These are phyloP conservation scores for Amborella trichopoda DNA, from an alignment of 164 flowering plant species.

Conservation along the genomic window DNA sequence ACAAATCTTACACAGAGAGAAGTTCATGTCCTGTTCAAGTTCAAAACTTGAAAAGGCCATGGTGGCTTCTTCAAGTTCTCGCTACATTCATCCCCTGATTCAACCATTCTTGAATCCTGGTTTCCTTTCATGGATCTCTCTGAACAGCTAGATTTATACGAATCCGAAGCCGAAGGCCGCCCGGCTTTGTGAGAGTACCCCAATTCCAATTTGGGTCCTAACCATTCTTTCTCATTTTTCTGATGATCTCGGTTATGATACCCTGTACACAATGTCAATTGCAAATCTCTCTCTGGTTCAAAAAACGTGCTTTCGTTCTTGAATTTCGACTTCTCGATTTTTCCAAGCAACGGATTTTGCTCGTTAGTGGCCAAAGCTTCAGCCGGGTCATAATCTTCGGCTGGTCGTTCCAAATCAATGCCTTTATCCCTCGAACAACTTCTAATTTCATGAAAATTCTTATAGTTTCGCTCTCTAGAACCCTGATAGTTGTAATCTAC, in stretches of 20 bases:
- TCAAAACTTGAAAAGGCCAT: not conserved
- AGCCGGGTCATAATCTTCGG: slow-evolving; percentile 17
- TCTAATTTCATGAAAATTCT: slow-evolving; percentile 19
- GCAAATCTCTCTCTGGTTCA: not conserved
- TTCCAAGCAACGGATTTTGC: slow-evolving; percentile 6
- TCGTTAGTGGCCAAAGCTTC: slow-evolving; percentile 10
- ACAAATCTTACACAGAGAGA: no score
- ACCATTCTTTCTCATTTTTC: not conserved
- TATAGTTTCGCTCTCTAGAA: slow-evolving; percentile 12
- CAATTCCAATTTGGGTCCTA: not conserved
- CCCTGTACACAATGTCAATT: slow-evolving; percentile 1
- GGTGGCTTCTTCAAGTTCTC: not conserved
- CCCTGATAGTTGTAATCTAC: slow-evolving; percentile 7
- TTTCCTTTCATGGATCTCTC: not conserved
- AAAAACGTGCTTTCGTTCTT: not conserved
- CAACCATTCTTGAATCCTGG: not conserved
- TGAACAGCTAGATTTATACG: not conserved
- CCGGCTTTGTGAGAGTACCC: not conserved
- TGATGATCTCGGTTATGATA: not conserved
- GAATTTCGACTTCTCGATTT: not conserved
- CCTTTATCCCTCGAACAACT: slow-evolving; percentile 29
- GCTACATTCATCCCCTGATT: not conserved
- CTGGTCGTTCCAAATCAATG: slow-evolving; percentile 38
- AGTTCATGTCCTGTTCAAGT: not conserved
- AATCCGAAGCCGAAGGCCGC: not conserved